These are phyloP conservation scores for Lentinula sp. DNA, from an alignment of 768 basidiomycete genomes.

Conservation along the genomic window DNA sequence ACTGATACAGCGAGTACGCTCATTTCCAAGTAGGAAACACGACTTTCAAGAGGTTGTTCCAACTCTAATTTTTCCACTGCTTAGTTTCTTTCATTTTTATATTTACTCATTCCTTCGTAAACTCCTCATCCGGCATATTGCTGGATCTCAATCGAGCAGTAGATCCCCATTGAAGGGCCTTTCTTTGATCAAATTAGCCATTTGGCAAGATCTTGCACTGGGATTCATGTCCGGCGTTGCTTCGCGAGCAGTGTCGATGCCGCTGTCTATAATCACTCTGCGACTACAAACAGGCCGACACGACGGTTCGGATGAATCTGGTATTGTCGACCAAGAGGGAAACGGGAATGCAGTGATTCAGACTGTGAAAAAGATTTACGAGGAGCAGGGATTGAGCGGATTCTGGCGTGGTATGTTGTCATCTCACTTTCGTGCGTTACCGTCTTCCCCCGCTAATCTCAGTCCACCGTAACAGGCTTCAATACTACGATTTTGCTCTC, in stretches of 20 bases:
- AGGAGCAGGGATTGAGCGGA: conserved; percentile 40
- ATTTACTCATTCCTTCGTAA: conserved; percentile 43
- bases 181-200: conserved; percentile 23
- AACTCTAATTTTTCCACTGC: background rate
- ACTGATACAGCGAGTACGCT: conserved; percentile 50
- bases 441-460: background rate
- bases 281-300: conserved; percentile 41
- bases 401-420: conserved; percentile 47
- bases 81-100: conserved; percentile 57
- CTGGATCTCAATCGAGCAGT: background rate
- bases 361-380: conserved; percentile 37
- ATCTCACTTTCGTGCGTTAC: background rate
- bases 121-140: background rate
- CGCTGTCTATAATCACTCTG: conserved; percentile 50
- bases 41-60: background rate
- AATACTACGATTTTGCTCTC: conserved; percentile 41
- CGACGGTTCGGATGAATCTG: conserved; percentile 18
- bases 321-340: conserved; percentile 8
- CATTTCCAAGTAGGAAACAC: conserved; percentile 41
- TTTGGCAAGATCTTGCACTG: conserved; percentile 44
- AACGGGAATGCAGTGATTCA: conserved; percentile 18
- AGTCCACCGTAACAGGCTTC: conserved; percentile 33
- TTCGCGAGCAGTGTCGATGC: conserved; percentile 48
- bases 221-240: conserved; percentile 55
- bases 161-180: conserved; percentile 2